Base-by-base conservation (phyloP, 345 rosid species). In the Psidium guajava region DNA sequence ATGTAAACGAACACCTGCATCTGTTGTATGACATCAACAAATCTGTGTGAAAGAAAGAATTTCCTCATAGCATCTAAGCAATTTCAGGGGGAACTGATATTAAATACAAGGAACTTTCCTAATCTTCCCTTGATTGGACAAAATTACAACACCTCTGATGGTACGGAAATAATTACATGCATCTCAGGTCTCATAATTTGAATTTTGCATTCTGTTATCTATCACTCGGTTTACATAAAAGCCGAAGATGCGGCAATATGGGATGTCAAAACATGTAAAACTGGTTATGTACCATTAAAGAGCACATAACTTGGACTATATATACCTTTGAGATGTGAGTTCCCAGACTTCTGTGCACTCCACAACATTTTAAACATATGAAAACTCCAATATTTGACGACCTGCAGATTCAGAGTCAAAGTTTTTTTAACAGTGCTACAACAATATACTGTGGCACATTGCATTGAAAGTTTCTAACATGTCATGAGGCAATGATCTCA, bases 361-460 rank as follows among this genome's bases (percentile, higher is more conserved):
- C 97, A 57, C 98, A 95, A 86, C 99, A 97, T 91, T 97, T 97
- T 90, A 97, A 90, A 92, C 99, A 97, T 86, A 97, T 86, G 87
- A 97, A 97, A 81, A 97, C 99, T 86, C 99, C 99, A 80, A 97
- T 96, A 88, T 97, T 97, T 81, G 96, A 96, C 51, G 99, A 97
- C 92, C 99, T 97, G 98, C 82, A 93, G 83, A 85, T 56, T 85
- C 86, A 87, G 54, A 58, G 59, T 36, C 75, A 82, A 59, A 82
- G 77, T 69, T 69, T 69, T 69, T 47, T 69, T 44, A 52, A 58
- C 20, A 81, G 25, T 56, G 55, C 82, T 74, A 53, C 25, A 36
- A 61, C 24, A 55, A 58, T 56, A 24, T 22, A 36, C 16, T 12
- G 54, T 18, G 81, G 82, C 74, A 86, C 83, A 81, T 28, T n/a